These are phyloP conservation scores for Ganoderma leucocontextum DNA, from an alignment of 1,284 basidiomycete species.

Conservation along the genomic window DNA sequence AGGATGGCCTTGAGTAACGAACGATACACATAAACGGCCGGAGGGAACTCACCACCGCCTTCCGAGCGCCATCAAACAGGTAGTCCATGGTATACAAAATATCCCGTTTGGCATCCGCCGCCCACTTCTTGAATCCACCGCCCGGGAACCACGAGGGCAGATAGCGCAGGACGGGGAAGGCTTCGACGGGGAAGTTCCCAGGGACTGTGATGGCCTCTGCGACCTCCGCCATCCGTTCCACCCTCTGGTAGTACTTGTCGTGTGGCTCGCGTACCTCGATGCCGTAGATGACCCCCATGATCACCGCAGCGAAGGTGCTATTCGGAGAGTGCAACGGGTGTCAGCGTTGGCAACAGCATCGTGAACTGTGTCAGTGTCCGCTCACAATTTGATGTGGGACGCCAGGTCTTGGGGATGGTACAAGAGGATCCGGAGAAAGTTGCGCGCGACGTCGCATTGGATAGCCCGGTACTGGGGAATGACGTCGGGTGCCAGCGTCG, in stretches of 20 bases:
- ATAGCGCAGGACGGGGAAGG: conserved; percentile 22
- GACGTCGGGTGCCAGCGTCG: conserved; percentile 10
- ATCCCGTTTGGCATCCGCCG: conserved; percentile 17
- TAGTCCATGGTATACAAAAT: conserved; percentile 18
- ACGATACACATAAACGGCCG: too few species aligned
- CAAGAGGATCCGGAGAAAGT: conserved; percentile 23
- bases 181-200: conserved; percentile 24
- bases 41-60: conserved; percentile 16
- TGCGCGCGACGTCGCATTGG: conserved; percentile 6
- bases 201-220: conserved; percentile 28
- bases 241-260: conserved; percentile 29
- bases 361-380: background rate
- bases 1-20: background rate
- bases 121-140: conserved; percentile 21
- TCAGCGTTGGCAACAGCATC: background rate
- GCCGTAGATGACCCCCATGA: conserved; percentile 44
- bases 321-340: background rate
- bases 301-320: conserved; percentile 42
- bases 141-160: conserved; percentile 30
- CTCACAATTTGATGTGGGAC: conserved; percentile 25
- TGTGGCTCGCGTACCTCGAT: conserved; percentile 37
- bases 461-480: conserved; percentile 18
- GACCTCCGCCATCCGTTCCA: conserved; percentile 20
- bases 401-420: conserved; percentile 20
- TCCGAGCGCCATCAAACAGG: conserved; percentile 22